Conservation (phyloP, 192 early-diverging fungal genomes). For the Coemansia umbellata region DNA sequence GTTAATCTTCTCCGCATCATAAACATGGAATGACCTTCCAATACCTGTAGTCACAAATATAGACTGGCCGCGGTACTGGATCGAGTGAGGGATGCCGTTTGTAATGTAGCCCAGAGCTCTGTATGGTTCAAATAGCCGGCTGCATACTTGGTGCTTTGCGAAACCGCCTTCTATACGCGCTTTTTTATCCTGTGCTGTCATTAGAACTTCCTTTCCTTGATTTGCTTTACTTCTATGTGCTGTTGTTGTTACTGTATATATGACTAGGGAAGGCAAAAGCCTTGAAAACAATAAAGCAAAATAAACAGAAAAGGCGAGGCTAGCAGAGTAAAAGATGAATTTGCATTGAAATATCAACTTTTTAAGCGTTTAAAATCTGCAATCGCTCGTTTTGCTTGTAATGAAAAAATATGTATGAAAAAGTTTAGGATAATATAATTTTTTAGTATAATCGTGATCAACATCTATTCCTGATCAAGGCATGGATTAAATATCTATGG, state of each 20-base stretch:
- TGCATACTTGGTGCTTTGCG: constrained; percentile 9
- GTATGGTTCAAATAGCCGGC: constrained; percentile 79
- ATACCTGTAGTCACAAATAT: constrained; percentile 85
- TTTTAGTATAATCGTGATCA: no score
- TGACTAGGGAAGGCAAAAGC: no score
- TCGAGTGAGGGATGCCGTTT: constrained; percentile 69
- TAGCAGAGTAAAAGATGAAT: no score
- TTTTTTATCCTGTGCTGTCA: constrained; percentile 28
- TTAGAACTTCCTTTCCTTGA: no score
- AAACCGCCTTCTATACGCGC: constrained; percentile 8
- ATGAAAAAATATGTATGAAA: no score
- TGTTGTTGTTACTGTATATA: no score
- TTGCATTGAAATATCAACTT: no score
- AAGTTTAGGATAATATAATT: no score
- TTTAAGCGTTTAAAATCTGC: no score
- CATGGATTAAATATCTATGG: no score
- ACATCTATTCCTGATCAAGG: no score
- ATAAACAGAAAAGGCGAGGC: neutral
- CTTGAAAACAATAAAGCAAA: neutral
- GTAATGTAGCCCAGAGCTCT: constrained; percentile 89
- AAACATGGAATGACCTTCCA: constrained; percentile 86
- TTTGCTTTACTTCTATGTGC: neutral
- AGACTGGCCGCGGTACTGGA: constrained; percentile 72
- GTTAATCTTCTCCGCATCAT: constrained; percentile 75
- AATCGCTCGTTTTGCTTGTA: no score